phyloP scores from a whole-genome alignment of 192 early-diverging fungal genomes.

The Gigaspora rosea region DNA sequence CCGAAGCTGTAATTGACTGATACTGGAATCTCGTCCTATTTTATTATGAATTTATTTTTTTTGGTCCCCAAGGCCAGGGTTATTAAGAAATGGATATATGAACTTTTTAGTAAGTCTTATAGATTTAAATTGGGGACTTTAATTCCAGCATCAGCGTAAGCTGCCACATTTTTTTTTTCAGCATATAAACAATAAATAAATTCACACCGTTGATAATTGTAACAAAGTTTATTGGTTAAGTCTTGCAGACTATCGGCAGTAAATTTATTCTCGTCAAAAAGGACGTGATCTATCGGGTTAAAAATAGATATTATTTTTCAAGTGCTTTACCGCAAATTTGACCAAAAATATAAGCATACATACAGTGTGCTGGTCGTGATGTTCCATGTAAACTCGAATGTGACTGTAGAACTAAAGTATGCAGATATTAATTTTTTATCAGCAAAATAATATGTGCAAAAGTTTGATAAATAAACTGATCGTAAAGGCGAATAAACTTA shows the following conservation, averaged over 20 bases:
- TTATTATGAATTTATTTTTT: no score
- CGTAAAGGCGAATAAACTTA: not conserved
- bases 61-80: no score
- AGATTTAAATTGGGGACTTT: no score
- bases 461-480: not conserved
- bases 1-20: no score
- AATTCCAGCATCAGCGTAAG: no score
- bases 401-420: conserved; percentile 64
- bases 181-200: not conserved
- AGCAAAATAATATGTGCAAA: not conserved
- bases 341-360: not conserved
- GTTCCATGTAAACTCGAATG: conserved; percentile 95
- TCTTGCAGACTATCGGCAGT: conserved; percentile 79
- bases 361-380: conserved; percentile 81
- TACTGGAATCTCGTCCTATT: no score
- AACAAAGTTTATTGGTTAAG: conserved; percentile 90
- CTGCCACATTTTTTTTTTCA: no score
- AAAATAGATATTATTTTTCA: conserved; percentile 31
- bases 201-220: conserved; percentile 72
- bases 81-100: no score
- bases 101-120: no score
- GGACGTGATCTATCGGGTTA: conserved; percentile 61
- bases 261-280: conserved; percentile 87
- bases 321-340: not conserved
- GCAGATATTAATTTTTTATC: not conserved